Conservation (phyloP, 805 yeast species). For the Cyberlindnera americana region DNA sequence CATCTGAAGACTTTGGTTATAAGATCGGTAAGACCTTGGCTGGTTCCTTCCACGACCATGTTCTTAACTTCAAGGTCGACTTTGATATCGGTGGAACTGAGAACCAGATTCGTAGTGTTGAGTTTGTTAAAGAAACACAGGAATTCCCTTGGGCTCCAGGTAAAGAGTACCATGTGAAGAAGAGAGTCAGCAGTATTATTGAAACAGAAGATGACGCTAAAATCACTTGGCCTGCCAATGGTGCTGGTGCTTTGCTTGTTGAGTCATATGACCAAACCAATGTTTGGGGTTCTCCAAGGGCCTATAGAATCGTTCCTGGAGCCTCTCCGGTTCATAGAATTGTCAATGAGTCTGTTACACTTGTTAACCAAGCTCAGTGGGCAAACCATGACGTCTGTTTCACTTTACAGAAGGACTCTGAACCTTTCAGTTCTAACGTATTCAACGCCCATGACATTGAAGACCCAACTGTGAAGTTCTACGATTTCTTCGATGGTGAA, state of each 20-base stretch:
- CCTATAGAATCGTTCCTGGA: slow-evolving; percentile 27
- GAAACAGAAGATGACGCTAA: slow-evolving; percentile 22
- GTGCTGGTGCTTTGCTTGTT: slow-evolving; percentile 25
- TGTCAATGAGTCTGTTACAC: slow-evolving; percentile 14
- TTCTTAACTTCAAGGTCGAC: slow-evolving; percentile 28
- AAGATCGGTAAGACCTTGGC: slow-evolving; percentile 24
- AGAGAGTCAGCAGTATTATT: slow-evolving; percentile 12
- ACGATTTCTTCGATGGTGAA: slow-evolving; percentile 27
- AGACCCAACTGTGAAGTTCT: slow-evolving; percentile 26
- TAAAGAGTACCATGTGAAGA: slow-evolving; percentile 19
- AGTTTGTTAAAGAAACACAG: slow-evolving; percentile 15
- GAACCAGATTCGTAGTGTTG: slow-evolving; percentile 21
- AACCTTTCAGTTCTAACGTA: slow-evolving; percentile 23
- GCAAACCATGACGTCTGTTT: slow-evolving; percentile 24
- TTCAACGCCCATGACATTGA: slow-evolving; percentile 23
- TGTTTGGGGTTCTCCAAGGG: slow-evolving; percentile 29
- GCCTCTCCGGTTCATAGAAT: slow-evolving; percentile 23
- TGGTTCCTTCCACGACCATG: slow-evolving; percentile 31
- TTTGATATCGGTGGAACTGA: slow-evolving; percentile 28
- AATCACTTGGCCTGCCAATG: slow-evolving; percentile 24
- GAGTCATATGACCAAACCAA: slow-evolving; percentile 26
- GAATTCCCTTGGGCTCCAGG: slow-evolving; percentile 29
- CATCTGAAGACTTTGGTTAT: slow-evolving; percentile 22
- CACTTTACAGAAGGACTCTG: slow-evolving; percentile 27
- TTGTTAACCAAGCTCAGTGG: slow-evolving; percentile 25